Base-by-base conservation (phyloP, 208 protist genomes). In the Leptomonas seymouri region DNA sequence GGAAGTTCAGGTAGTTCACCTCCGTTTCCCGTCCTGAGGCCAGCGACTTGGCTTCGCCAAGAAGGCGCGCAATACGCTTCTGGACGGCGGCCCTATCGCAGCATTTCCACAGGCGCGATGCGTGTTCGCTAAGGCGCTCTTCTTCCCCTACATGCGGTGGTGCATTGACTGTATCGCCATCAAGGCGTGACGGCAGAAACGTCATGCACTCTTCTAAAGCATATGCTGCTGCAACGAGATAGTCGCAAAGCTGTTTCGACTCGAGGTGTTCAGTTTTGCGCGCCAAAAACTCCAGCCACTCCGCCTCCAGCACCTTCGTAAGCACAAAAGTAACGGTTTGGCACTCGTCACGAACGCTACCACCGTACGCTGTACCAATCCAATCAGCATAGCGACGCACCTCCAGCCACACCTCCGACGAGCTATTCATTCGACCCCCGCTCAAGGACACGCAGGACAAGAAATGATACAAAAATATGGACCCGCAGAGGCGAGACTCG, bases 401-500 rank as follows among this genome's bases (percentile, higher is more conserved):
- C 34, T 80, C 63, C 5, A n/a, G 28, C 49, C 71, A 77, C 49
- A 77, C 56, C 48, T 85, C 80, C 41, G 78, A 87, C 23, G 72
- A 50, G 31, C 45, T 34, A n/a, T 48, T 82, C 34, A 87, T 67
- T 11, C 63, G 51, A 30, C 82, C 81, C 14, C 76, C 78, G 21
- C 71, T 81, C 28, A 63, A 30, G 46, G 83, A 75, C 25, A 73
- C 15, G n/a, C 70, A 76, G 12, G 66, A 73, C 21, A 70, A n/a
- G 65, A 89, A 76, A 46, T 87, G 81, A 45, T 67, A 76, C 66
- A 91, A 49, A 62, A 91, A 76, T 58, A 91, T 39, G 12, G 81
- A 81, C 28, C 72, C 81, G 51, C 76, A 84, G 3, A 89, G 45
- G 28, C 84, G 72, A 9, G 74, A 66, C 49, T 89, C 71, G 28